Evolutionary conservation across 495 filamentous ascomycete genomes (phyloP).

Genomic region (Lentithecium fluviatile): DNA sequence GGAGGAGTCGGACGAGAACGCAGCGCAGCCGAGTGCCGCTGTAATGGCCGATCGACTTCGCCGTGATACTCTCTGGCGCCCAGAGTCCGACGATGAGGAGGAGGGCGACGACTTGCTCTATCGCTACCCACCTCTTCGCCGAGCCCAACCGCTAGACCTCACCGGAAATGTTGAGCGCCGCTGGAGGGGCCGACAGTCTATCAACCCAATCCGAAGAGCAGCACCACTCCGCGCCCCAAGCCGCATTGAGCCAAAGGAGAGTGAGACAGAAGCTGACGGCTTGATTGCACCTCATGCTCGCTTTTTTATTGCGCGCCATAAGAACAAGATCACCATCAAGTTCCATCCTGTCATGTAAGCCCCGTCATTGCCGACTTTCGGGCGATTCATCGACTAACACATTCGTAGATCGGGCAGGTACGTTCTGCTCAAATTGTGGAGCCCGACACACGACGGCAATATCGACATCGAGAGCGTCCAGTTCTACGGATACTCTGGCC

Average conservation of each 20-base stretch:
- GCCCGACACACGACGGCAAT: constrained; percentile 63
- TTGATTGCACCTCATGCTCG: constrained; percentile 64
- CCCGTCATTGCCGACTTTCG: background rate
- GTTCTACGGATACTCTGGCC: constrained; percentile 77
- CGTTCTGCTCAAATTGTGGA: constrained; percentile 85
- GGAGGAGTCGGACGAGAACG: constrained; percentile 47
- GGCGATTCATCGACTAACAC: background rate
- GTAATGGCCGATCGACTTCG: constrained; percentile 39
- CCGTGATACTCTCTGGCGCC: constrained; percentile 36
- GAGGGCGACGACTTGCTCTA: constrained; percentile 15
- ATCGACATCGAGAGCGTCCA: constrained; percentile 86
- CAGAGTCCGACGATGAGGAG: constrained; percentile 37
- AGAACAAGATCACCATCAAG: constrained; percentile 79
- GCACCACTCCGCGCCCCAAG: constrained; percentile 24
- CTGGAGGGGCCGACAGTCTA: background rate
- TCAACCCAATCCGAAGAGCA: constrained; percentile 20
- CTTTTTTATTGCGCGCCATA: constrained; percentile 76
- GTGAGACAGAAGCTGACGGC: constrained; percentile 12
- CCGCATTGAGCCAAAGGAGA: constrained; percentile 39
- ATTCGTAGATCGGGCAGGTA: constrained; percentile 61
- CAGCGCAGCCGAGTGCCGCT: constrained; percentile 41
- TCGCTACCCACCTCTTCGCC: constrained; percentile 10
- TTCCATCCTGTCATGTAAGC: constrained; percentile 85
- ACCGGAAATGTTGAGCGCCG: constrained; percentile 2
- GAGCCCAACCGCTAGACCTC: background rate